Percentiles rank a stretch among this genome's conserved stretches.
These are phyloP conservation scores for Cupressus sempervirens DNA, from an alignment of 75 land plant species.

Conservation along the genomic window DNA sequence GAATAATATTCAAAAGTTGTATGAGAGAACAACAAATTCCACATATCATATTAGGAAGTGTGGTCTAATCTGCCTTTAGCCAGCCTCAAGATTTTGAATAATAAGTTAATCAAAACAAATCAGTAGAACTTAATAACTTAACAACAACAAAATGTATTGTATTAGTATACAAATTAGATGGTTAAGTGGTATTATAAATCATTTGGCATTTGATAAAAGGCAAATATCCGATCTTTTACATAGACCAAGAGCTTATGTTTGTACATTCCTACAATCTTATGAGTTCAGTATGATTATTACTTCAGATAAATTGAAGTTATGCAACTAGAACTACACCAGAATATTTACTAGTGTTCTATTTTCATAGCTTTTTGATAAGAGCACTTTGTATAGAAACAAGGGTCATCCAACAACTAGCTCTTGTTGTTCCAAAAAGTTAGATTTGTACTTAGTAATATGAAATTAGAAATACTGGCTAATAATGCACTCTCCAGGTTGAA, in stretches of 20 bases:
- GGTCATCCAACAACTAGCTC: too few species aligned
- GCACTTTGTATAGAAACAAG: too few species aligned
- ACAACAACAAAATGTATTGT: neutral
- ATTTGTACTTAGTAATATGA: too few species aligned
- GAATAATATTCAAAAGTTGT: neutral
- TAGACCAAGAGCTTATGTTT: neutral
- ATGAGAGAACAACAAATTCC: neutral
- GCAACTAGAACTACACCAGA: neutral
- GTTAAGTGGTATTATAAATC: neutral
- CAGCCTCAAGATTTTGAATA: neutral
- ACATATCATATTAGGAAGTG: neutral
- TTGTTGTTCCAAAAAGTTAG: too few species aligned
- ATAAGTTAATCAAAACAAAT: neutral
- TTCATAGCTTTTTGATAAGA: neutral
- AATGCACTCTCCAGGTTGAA: too few species aligned
- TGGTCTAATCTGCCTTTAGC: neutral
- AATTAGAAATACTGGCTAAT: too few species aligned
- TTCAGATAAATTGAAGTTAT: neutral
- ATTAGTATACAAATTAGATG: neutral
- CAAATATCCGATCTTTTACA: neutral
- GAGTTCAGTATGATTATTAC: neutral
- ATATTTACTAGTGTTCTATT: neutral
- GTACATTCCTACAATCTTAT: neutral
- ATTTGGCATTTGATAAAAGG: too few species aligned
- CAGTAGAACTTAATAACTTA: neutral